Base-by-base conservation (phyloP, 306 rosid species). In the Prosopis cineraria region DNA sequence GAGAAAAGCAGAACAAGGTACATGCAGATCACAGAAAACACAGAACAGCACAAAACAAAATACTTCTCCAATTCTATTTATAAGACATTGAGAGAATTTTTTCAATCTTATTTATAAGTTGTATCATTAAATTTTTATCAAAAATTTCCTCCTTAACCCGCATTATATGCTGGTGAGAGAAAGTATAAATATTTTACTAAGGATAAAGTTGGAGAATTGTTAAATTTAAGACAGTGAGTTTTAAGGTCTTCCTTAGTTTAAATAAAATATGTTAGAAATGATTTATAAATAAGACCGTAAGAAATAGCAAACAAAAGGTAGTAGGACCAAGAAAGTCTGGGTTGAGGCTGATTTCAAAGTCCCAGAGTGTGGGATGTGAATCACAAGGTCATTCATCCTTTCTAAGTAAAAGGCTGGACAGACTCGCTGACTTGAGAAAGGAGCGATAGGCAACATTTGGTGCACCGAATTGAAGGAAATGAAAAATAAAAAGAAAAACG, bases 1-100 rank as follows among this genome's bases (percentile, higher is more conserved):
- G 22, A 41, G 69, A 24, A 52, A 12, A 55, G 68, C 36, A 52
- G 70, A 72, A 33, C 9, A 75, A 76, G 55, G 71, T 29, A 22
- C 1, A 48, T 45, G 62, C 70, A 64, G 34, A 56, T 66, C 45
- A 72, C 24, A 33, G 33, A 24, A 40, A 47, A 25, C 10, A 62
- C 20, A 27, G 41, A 72, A 17, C 6, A 58, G 37, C 31, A 44
- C 16, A 56, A 4, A 41, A 40, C 24, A 11, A n/a, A n/a, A n/a
- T n/a, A n/a, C n/a, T n/a, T n/a, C n/a, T n/a, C n/a, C n/a, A n/a
- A n/a, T n/a, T n/a, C n/a, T n/a, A n/a, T n/a, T n/a, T n/a, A n/a
- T n/a, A n/a, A n/a, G n/a, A n/a, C n/a, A n/a, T n/a, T n/a, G n/a
- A n/a, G n/a, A n/a, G n/a, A n/a, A n/a, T n/a, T n/a, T n/a, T n/a